Conservation (phyloP, 352 stramenopile genomes). For the Blastocystis sp. region DNA sequence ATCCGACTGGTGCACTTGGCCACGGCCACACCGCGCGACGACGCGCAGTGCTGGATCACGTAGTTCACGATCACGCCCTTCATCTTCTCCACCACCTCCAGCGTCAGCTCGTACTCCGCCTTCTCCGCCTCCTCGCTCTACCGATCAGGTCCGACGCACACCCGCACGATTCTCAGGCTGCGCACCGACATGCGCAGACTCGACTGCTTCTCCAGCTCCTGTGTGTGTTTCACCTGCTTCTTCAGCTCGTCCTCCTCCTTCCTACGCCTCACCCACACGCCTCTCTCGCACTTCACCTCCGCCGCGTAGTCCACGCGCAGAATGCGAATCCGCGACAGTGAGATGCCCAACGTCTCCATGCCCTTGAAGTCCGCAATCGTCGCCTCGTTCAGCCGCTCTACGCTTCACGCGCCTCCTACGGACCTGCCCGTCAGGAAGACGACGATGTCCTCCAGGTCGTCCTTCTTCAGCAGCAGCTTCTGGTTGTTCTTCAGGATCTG, state of each 20-base stretch:
- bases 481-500: constrained; percentile 34
- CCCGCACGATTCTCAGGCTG: not conserved
- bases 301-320: constrained; percentile 22
- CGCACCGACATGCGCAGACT: constrained; percentile 21
- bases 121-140: not conserved
- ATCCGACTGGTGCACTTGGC: not conserved
- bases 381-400: not conserved
- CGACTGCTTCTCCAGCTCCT: not conserved
- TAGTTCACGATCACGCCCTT: not conserved
- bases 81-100: constrained; percentile 3
- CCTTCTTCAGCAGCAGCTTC: not conserved
- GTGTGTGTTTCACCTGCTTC: not conserved
- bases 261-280: not conserved
- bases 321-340: constrained; percentile 26
- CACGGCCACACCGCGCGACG: not conserved
- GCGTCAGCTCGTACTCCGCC: not conserved
- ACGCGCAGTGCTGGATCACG: constrained; percentile 13
- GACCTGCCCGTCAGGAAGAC: constrained; percentile 10
- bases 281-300: not conserved
- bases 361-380: not conserved
- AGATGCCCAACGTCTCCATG: constrained; percentile 18
- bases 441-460: constrained; percentile 59
- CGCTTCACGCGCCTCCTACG: not conserved
- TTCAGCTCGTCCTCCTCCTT: constrained; percentile 22
- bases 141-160: not conserved